phyloP scores from a whole-genome alignment of 78 protist genomes.

The Kipferlia bialata region DNA sequence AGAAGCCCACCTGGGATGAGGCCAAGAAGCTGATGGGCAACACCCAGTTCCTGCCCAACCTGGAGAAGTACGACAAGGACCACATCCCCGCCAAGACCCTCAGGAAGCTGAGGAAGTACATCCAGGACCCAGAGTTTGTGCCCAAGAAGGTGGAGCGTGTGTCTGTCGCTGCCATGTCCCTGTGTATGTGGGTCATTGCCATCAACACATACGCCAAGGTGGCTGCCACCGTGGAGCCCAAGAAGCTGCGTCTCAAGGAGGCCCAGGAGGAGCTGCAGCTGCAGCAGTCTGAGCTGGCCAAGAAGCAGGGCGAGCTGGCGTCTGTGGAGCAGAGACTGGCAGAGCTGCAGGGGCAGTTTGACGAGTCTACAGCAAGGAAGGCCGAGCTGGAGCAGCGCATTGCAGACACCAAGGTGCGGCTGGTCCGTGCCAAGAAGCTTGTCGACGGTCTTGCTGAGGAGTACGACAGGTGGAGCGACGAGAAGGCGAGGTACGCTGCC shows the following conservation, averaged over 20 bases:
- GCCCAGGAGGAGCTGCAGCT: slow-evolving; percentile 19
- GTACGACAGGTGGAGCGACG: slow-evolving; percentile 7
- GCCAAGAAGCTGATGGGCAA: slow-evolving; percentile 24
- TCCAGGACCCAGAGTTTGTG: slow-evolving; percentile 22
- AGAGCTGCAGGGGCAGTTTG: slow-evolving; percentile 33
- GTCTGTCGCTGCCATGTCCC: slow-evolving; percentile 22
- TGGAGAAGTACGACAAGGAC: slow-evolving; percentile 35
- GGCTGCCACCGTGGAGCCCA: slow-evolving; percentile 45
- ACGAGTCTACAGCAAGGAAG: slow-evolving; percentile 7
- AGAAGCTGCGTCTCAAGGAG: slow-evolving; percentile 9
- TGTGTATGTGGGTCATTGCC: slow-evolving; percentile 58
- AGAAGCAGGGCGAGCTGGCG: slow-evolving; percentile 8
- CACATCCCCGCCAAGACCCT: not conserved
- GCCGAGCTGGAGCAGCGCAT: slow-evolving; percentile 27
- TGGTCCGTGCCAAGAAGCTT: slow-evolving; percentile 59
- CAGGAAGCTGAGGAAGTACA: slow-evolving; percentile 3
- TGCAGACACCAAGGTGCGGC: slow-evolving; percentile 14
- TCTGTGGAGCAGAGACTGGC: slow-evolving; percentile 32
- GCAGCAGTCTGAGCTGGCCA: not conserved
- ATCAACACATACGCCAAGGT: slow-evolving; percentile 36
- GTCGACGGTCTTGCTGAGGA: slow-evolving; percentile 22
- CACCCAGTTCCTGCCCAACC: slow-evolving; percentile 17
- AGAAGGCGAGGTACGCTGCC: not conserved
- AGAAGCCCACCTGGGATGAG: slow-evolving; percentile 19
- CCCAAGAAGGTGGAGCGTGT: slow-evolving; percentile 38